Conservation (phyloP, 495 filamentous ascomycete species). For the Daldinia caldariorum region DNA sequence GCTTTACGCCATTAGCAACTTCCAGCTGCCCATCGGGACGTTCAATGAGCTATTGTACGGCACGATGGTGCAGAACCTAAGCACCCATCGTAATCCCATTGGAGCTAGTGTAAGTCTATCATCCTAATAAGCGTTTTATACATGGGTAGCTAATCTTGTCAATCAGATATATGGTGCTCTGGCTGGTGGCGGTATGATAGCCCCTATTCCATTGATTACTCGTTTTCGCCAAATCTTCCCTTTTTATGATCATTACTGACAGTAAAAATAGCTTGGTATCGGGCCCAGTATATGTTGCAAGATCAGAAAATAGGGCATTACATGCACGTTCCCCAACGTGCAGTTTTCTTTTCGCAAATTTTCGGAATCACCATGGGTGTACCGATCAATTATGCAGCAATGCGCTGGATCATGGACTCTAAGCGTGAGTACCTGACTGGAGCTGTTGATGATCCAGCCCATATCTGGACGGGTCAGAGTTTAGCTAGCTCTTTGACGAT, state of each 20-base stretch:
- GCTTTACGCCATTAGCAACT: conserved; percentile 67
- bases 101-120: conserved; percentile 55
- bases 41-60: conserved; percentile 68
- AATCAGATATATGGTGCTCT: conserved; percentile 60
- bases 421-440: conserved; percentile 65
- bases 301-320: conserved; percentile 65
- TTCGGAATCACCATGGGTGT: conserved; percentile 62
- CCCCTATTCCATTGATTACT: background rate
- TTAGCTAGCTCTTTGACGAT: conserved; percentile 58
- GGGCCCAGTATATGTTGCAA: conserved; percentile 65
- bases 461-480: conserved; percentile 66
- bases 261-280: conserved; percentile 54
- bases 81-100: conserved; percentile 59
- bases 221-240: background rate
- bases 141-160: conserved; percentile 7
- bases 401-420: conserved; percentile 58
- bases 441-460: conserved; percentile 58
- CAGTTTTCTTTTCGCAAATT: conserved; percentile 66
- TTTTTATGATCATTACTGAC: conserved; percentile 12
- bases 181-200: conserved; percentile 48
- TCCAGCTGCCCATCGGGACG: conserved; percentile 62
- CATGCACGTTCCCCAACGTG: conserved; percentile 66
- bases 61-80: conserved; percentile 63
- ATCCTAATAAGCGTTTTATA: background rate
- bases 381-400: conserved; percentile 59